Conservation (phyloP, 352 stramenopile species). For the Phytophthora hybrid region DNA sequence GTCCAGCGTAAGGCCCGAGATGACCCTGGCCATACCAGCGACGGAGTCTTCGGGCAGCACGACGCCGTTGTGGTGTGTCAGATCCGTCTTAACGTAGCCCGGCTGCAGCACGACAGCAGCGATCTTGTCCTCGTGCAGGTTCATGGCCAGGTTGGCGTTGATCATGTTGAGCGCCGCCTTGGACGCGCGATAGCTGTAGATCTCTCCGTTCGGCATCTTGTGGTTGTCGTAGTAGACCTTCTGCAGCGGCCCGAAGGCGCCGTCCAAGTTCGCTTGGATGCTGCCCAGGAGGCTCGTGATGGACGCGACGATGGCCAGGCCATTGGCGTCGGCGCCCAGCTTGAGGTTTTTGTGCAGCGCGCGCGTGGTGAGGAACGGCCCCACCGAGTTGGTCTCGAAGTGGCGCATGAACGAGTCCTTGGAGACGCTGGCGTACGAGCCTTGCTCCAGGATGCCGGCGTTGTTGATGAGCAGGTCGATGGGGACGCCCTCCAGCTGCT, state of each 20-base stretch:
- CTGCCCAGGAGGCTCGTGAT: slow-evolving; percentile 41
- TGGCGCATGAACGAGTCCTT: slow-evolving; percentile 61
- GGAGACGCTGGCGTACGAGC: slow-evolving; percentile 38
- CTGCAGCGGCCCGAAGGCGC: neutral
- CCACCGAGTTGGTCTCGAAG: slow-evolving; percentile 71
- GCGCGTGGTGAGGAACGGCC: slow-evolving; percentile 60
- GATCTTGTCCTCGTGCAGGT: slow-evolving; percentile 58
- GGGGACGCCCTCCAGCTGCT: slow-evolving; percentile 46
- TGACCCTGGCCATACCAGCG: slow-evolving; percentile 35
- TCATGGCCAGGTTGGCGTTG: slow-evolving; percentile 47
- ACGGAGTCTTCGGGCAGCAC: neutral
- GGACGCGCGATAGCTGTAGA: slow-evolving; percentile 74
- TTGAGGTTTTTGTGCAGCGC: slow-evolving; percentile 54
- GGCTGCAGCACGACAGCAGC: slow-evolving; percentile 51
- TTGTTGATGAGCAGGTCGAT: slow-evolving; percentile 78
- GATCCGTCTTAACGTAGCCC: slow-evolving; percentile 63
- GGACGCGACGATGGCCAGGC: slow-evolving; percentile 4
- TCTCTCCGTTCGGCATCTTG: slow-evolving; percentile 29
- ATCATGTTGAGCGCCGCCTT: slow-evolving; percentile 80
- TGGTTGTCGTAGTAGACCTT: neutral
- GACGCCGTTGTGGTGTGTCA: slow-evolving; percentile 24
- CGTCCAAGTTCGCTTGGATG: slow-evolving; percentile 32
- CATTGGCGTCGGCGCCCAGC: slow-evolving; percentile 25
- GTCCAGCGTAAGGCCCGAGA: slow-evolving; percentile 38
- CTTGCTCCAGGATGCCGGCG: slow-evolving; percentile 46